Base-by-base conservation (phyloP, 1,284 basidiomycete species). In the Exsudoporus floridanus region DNA sequence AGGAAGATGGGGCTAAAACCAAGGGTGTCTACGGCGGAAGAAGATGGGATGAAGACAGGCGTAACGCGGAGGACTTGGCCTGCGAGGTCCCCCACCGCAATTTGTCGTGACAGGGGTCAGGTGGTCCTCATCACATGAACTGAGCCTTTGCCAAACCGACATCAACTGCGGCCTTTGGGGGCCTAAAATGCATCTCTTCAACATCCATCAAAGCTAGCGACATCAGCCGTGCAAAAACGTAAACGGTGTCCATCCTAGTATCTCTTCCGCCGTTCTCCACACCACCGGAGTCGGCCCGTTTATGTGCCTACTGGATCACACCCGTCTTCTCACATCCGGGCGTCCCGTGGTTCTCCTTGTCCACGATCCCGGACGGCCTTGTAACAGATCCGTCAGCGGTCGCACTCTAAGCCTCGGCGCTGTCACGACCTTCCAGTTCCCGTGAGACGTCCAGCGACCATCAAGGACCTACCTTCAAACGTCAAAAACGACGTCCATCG, bases 401-500 rank as follows among this genome's bases (percentile, higher is more conserved):
- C 23, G 23, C 5, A 23, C 23, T 23, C 23, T 3, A 23, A 5
- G 23, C 23, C 23, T 23, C 23, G 3, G 23, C 5, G 4, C 23
- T 23, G 23, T 23, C 39, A 18, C 39, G 10, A 9, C 27, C 39
- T 35, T 31, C 12, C 25, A 18, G 31, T 14, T 27, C 21, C 25
- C n/a, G 33, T 10, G 13, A 28, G 19, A n/a, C 36, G 18, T 10
- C 3, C 13, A 34, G 18, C 37, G 12, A 5, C 27, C n/a, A 4
- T 13, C 12, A 9, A 16, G 25, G 12, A 14, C 45, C 45, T 14
- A 48, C 47, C 47, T 13, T 73, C 66, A 88, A n/a, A 89, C 83
- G 64, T 88, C 84, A 66, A 91, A 91, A 31, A 88, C 81, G 14
- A 89, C 82, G 57, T 89, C 84, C 60, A 81, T 74, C n/a, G 90